Conservation (phyloP, 352 stramenopile species). For the Pythium brachiatum region DNA sequence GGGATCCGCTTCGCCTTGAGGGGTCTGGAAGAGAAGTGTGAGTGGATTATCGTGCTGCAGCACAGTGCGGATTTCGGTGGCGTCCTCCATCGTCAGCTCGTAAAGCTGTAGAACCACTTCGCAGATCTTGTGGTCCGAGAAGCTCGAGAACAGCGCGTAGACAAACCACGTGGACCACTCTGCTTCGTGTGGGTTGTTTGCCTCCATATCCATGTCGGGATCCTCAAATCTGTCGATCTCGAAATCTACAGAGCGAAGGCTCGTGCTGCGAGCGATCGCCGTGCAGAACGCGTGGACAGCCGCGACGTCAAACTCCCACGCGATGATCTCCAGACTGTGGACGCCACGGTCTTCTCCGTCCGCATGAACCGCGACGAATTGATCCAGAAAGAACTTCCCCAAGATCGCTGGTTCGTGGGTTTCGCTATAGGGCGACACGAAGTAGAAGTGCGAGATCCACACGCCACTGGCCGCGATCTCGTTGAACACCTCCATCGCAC, state of each 20-base stretch:
- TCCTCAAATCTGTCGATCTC: not conserved
- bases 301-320: constrained; percentile 9
- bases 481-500: no score
- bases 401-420: not conserved
- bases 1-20: no score
- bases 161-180: constrained; percentile 20
- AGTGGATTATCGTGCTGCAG: constrained; percentile 6
- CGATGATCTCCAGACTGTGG: not conserved
- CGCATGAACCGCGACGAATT: no score
- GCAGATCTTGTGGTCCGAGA: constrained; percentile 11
- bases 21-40: constrained; percentile 9
- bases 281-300: constrained; percentile 15
- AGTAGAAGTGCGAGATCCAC: no score
- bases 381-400: constrained; percentile 2
- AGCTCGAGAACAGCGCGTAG: constrained; percentile 13
- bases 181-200: not conserved
- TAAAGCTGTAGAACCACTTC: not conserved
- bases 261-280: constrained; percentile 16
- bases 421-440: no score
- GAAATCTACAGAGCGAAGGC: constrained; percentile 1
- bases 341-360: constrained; percentile 7
- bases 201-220: no score
- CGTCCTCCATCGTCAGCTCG: not conserved
- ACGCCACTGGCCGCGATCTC: no score
- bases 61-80: constrained; percentile 2